Percentiles rank a stretch among this genome's conserved stretches.
Conservation (phyloP, 306 rosid species). For the Cyamopsis tetragonoloba region DNA sequence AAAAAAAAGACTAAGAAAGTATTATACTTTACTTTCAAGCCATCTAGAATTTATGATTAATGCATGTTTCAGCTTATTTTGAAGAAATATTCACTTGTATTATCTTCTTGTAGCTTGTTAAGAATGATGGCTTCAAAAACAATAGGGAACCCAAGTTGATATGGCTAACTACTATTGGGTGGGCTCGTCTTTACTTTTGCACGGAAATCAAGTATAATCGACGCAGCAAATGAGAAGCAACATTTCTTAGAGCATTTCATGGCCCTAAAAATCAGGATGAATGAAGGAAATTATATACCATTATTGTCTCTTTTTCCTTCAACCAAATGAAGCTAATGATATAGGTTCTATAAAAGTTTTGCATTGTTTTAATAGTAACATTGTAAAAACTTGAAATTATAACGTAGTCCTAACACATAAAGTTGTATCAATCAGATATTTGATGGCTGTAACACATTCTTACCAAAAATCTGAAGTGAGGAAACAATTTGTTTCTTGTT, state of each 20-base stretch:
- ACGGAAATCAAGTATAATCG: not conserved
- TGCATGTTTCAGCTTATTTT: no score
- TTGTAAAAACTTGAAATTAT: slow-evolving; percentile 55
- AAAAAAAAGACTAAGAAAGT: no score
- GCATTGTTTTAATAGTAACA: slow-evolving; percentile 38
- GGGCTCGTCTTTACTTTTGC: not conserved
- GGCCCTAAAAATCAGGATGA: slow-evolving; percentile 7
- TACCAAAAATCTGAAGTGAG: not conserved
- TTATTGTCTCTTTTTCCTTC: not conserved
- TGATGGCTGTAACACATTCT: not conserved
- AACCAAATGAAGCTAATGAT: slow-evolving; percentile 10
- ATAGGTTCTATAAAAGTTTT: slow-evolving; percentile 13
- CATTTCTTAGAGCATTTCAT: not conserved
- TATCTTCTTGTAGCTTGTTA: slow-evolving; percentile 8
- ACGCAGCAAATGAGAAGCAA: not conserved
- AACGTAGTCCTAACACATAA: slow-evolving; percentile 42
- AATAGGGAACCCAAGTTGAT: slow-evolving; percentile 43
- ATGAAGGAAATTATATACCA: not conserved
- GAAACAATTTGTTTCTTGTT: not conserved
- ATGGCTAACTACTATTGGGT: slow-evolving; percentile 9
- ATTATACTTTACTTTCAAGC: not conserved
- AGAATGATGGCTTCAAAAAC: slow-evolving; percentile 59
- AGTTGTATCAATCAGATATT: slow-evolving; percentile 15
- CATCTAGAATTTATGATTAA: not conserved
- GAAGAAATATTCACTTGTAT: no score